These are phyloP conservation scores for Hypoxylon sp. DNA, from an alignment of 2,329 filamentous ascomycete genomes.

Conservation along the genomic window DNA sequence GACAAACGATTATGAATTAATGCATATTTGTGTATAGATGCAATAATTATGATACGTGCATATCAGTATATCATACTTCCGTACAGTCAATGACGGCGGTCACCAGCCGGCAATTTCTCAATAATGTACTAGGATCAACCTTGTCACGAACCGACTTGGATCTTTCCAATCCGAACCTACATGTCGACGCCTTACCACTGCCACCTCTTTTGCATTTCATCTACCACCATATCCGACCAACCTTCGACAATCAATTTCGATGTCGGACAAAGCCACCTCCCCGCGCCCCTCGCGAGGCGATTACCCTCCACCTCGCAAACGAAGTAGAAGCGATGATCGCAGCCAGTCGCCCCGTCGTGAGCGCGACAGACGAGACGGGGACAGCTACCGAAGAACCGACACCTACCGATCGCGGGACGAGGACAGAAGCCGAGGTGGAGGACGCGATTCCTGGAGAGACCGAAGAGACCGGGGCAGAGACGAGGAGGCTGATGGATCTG, in stretches of 20 bases:
- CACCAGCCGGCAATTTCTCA: neutral
- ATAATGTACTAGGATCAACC: neutral
- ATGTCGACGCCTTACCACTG: neutral
- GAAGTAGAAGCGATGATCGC: conserved; percentile 43
- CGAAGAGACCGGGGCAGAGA: conserved; percentile 28
- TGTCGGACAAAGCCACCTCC: conserved; percentile 45
- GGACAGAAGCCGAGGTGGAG: conserved; percentile 16
- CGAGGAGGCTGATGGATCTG: conserved; percentile 5
- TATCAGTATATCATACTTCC: no score
- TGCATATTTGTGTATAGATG: no score
- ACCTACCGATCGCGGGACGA: conserved; percentile 42
- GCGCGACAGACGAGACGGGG: conserved; percentile 36
- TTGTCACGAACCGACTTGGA: neutral
- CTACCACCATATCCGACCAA: conserved; percentile 1
- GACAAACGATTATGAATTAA: no score
- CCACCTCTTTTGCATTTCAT: neutral
- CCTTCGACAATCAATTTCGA: conserved; percentile 9
- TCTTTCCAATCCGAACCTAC: conserved; percentile 1
- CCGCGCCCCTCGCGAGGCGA: conserved; percentile 39
- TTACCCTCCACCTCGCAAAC: conserved; percentile 45
- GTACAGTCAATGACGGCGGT: neutral
- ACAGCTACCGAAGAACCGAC: conserved; percentile 39
- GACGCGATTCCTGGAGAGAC: conserved; percentile 25
- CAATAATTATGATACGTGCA: no score
- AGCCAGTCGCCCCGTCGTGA: conserved; percentile 48